Evolutionary conservation across 768 basidiomycete genomes (phyloP), one percentile per base, ranked within the genome.

Genomic region (Amylocystis lapponica): DNA sequence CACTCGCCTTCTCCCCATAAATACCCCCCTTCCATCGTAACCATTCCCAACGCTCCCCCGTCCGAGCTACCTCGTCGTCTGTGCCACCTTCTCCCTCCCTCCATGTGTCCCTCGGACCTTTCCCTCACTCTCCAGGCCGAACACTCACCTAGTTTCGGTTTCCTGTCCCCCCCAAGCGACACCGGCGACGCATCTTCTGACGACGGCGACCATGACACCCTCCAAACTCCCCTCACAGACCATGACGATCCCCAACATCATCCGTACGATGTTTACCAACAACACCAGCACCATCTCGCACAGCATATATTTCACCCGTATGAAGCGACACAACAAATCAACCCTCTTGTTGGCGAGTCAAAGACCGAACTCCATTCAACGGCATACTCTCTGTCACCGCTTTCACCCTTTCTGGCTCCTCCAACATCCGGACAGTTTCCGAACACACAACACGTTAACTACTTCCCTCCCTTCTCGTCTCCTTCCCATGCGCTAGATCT

Each of bases 181-280:
- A 54, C 60, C 23, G 57, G 54, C 22, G 61, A 62, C 52, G 47
- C 53, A n/a, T 66, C 62, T 32, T 62, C 66, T 7, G 62, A 66
- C 43, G 69, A 70, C 55, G 68, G 66, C 54, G 66, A n/a, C n/a
- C n/a, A n/a, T n/a, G 50, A 71, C 58, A 56, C 62, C 42, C 56
- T 71, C 41, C 61, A 66, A 48, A 71, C 68, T 27, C 70, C 69
- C 25, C 61, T 62, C 46, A 58, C 65, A 16, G 58, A 61, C 45
- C 59, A 63, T 40, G 51, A 56, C 50, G 52, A 58, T 34, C n/a
- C n/a, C n/a, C 50, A 58, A 31, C 50, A 57, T 46, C 53, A 58
- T 46, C 50, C 54, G 10, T 56, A 48, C 44, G 47, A 45, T 27
- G 48, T 54, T 0, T 55, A 51, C 27, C 45, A 55, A n/a, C 51